Conservation (phyloP, 75 land plant genomes). For the Pseudotsuga menziesii region DNA sequence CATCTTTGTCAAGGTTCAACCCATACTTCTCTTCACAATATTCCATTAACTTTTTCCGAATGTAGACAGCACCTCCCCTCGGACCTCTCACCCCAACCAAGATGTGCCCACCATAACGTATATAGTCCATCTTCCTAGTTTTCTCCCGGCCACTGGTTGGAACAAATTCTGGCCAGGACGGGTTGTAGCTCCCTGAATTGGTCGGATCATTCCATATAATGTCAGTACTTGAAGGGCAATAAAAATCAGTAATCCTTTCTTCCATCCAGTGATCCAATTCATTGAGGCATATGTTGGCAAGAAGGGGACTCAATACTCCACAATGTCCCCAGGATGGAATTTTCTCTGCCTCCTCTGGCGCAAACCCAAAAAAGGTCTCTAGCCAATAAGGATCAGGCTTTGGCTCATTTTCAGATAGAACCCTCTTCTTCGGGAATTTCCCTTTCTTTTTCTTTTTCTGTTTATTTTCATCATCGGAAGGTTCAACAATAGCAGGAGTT, state of each 20-base stretch:
- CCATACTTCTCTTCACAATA: conserved; percentile 49
- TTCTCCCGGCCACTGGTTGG: conserved; percentile 58
- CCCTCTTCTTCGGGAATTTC: conserved; percentile 45
- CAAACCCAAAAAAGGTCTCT: conserved; percentile 64
- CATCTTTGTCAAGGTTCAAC: conserved; percentile 37
- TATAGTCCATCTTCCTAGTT: conserved; percentile 60
- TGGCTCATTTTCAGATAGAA: conserved; percentile 57
- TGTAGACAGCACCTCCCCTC: conserved; percentile 43
- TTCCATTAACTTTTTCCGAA: conserved; percentile 41
- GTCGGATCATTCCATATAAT: conserved; percentile 55
- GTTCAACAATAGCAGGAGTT: background rate
- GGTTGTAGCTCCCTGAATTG: conserved; percentile 54
- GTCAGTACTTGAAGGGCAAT: conserved; percentile 50
- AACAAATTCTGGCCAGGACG: conserved; percentile 77
- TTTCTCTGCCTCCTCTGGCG: conserved; percentile 59
- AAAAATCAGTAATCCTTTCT: conserved; percentile 42
- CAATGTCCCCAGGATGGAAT: conserved; percentile 51
- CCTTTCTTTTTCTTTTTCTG: conserved; percentile 45
- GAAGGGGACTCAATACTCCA: conserved; percentile 67
- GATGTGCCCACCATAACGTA: conserved; percentile 60
- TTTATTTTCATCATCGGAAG: background rate
- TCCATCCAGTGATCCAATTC: conserved; percentile 69
- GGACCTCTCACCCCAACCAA: conserved; percentile 69
- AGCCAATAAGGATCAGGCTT: conserved; percentile 88
- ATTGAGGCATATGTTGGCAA: conserved; percentile 53